Conservation (phyloP, 1,284 basidiomycete genomes). For the Exsudoporus floridanus region DNA sequence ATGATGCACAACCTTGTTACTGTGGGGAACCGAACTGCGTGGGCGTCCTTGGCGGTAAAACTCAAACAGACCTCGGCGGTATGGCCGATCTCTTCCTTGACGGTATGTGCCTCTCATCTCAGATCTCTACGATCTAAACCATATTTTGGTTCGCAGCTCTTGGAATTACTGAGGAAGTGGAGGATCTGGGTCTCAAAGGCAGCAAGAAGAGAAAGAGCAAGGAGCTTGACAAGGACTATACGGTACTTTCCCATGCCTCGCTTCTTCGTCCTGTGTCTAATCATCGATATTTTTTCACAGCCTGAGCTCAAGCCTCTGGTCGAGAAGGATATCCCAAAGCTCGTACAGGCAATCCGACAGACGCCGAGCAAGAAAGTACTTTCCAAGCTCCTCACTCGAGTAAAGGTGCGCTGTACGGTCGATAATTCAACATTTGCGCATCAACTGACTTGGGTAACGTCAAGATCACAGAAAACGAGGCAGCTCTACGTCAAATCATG, state of each 20-base stretch:
- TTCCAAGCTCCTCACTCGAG: conserved; percentile 80
- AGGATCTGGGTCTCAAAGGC: conserved; percentile 78
- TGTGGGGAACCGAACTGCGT: conserved; percentile 97
- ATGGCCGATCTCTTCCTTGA: conserved; percentile 97
- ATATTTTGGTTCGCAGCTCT: conserved; percentile 58
- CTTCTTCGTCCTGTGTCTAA: not conserved
- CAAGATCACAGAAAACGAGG: conserved; percentile 83
- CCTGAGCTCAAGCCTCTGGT: conserved; percentile 74
- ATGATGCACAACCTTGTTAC: conserved; percentile 93
- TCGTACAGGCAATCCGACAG: conserved; percentile 90
- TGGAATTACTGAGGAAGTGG: conserved; percentile 91
- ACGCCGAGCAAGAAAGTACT: conserved; percentile 84
- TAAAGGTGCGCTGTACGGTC: conserved; percentile 57
- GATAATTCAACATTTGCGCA: not conserved
- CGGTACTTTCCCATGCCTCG: conserved; percentile 45
- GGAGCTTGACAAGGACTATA: conserved; percentile 93
- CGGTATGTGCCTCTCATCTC: conserved; percentile 49
- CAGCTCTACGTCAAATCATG: conserved; percentile 83
- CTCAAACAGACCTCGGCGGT: conserved; percentile 91
- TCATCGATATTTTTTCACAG: conserved; percentile 34
- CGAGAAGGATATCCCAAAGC: conserved; percentile 83
- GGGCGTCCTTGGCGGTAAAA: conserved; percentile 96
- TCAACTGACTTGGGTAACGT: not conserved
- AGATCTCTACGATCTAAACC: not conserved
- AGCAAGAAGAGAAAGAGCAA: conserved; percentile 88